Conservation (phyloP, 306 rosid genomes). For the Argentina anserina region DNA sequence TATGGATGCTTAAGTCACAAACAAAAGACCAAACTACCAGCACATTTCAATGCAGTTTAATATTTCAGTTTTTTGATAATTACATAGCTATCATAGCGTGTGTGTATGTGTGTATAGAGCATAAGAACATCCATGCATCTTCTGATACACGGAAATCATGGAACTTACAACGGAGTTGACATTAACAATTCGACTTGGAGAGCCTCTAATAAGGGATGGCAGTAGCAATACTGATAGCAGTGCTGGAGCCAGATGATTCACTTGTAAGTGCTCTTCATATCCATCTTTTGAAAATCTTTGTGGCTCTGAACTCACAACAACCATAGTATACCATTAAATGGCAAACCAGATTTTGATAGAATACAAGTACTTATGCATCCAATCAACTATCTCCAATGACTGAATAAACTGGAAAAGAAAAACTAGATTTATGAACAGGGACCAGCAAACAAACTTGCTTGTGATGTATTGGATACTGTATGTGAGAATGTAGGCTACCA, state of each 20-base stretch:
- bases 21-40: not conserved
- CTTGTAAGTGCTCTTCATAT: conserved; percentile 96
- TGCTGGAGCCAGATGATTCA: conserved; percentile 95
- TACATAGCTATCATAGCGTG: not conserved
- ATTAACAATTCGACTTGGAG: conserved; percentile 92
- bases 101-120: not conserved
- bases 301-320: conserved; percentile 58
- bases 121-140: not conserved
- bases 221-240: conserved; percentile 86
- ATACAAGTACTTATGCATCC: not conserved
- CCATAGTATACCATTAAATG: conserved; percentile 17
- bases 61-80: not conserved
- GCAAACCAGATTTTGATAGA: not conserved
- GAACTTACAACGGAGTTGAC: conserved; percentile 84
- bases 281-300: conserved; percentile 87
- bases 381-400: not conserved
- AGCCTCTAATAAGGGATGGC: conserved; percentile 88
- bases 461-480: no score
- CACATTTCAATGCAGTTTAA: not conserved
- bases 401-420: not conserved
- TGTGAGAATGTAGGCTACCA: not conserved
- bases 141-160: conserved; percentile 6
- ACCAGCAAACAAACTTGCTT: not conserved
- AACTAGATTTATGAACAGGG: not conserved
- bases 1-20: not conserved